Base-by-base conservation (phyloP, 805 yeast species). In the Monosporozyma aerobia region DNA sequence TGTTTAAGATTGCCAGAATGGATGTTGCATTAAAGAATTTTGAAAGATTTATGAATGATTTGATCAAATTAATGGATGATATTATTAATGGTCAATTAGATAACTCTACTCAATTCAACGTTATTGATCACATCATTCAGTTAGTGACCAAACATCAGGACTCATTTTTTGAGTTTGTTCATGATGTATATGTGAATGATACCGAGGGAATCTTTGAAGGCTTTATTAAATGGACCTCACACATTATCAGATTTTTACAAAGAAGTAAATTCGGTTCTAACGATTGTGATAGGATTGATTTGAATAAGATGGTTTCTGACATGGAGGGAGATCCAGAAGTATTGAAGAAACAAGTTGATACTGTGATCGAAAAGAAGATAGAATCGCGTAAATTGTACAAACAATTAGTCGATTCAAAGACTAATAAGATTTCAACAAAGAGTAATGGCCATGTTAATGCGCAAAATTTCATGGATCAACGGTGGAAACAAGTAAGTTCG, bases 161-260 rank as follows among this genome's bases (percentile, higher is more conserved):
- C 53, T 75, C 83, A 11, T 75, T 87, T 48, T 87, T 87, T 73
- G 72, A 72, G 51, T 94, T 92, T 62, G 75, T 92, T 53, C 92
- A 88, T 63, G 82, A 85, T 51, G 79, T 90, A n/a, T 90, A 90
- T 66, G 56, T 76, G n/a, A 81, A 86, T 57, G 98, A 92, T 63
- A 73, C 80, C 39, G 78, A 79, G 33, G 79, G 82, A 4, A 70
- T 92, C 5, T 92, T 92, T 69, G 80, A 82, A 49, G 81, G 82
- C 3, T 70, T 94, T 50, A 76, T 88, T 46, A 67, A 68, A 5
- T 92, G 97, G 97, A 73, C 88, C 46, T 81, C 85, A 54, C 71
- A 74, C 19, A 80, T 89, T 50, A 71, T 90, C 29, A 70, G 73
- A 11, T 80, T 87, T 56, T 69, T 90, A 49, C 77, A 87, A 53